Evolutionary conservation across 1,139 yeast species (phyloP).

Genomic region (Petasospora rhodanensis): DNA sequence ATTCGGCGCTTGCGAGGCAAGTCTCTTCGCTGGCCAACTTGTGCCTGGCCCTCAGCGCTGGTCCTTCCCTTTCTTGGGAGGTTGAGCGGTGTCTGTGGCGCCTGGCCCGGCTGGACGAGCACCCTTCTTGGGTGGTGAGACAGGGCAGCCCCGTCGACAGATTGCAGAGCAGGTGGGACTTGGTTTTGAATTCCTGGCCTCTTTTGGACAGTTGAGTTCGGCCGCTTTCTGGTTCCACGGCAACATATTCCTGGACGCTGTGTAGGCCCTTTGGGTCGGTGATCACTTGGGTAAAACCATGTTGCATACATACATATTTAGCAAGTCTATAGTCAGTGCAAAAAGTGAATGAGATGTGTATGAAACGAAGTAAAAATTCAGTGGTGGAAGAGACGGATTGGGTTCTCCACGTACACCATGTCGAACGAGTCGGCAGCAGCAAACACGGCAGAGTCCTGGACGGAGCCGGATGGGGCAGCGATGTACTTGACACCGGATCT

Average conservation of each 20-base stretch:
- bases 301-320: constrained; percentile 56
- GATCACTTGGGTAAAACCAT: constrained; percentile 92
- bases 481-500: constrained; percentile 92
- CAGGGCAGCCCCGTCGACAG: constrained; percentile 91
- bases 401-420: constrained; percentile 88
- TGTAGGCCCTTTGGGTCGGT: constrained; percentile 69
- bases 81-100: constrained; percentile 50
- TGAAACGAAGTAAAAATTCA: too few relatives aligned
- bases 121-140: constrained; percentile 38
- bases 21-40: constrained; percentile 21
- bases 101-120: constrained; percentile 27
- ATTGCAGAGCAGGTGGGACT: constrained; percentile 54
- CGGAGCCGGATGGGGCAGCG: constrained; percentile 97
- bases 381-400: constrained; percentile 39
- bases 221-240: constrained; percentile 28
- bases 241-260: constrained; percentile 93
- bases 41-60: neutral
- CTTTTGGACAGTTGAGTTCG: constrained; percentile 49
- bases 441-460: constrained; percentile 94
- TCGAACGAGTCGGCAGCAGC: constrained; percentile 90
- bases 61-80: constrained; percentile 44
- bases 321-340: constrained; percentile 1
- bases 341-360: too few relatives aligned
- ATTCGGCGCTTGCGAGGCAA: constrained; percentile 69
- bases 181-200: constrained; percentile 63